Base-by-base conservation (phyloP, 2,329 filamentous ascomycete genomes). In the Zymoseptoria brevis region DNA sequence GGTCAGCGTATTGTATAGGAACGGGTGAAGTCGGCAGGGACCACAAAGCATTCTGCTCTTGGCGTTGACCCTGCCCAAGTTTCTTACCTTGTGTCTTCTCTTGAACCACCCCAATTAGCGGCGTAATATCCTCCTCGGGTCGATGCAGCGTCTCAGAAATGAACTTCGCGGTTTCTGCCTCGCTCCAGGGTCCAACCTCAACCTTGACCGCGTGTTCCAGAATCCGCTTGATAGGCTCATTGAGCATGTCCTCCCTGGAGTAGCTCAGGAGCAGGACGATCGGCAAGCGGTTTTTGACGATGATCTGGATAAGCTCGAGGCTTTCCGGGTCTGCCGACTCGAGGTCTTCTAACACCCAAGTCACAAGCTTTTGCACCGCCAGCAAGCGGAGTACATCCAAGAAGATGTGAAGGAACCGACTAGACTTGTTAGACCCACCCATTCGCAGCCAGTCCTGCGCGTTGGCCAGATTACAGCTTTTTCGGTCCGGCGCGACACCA, bases 251-350 rank as follows among this genome's bases (percentile, higher is more conserved):
- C 52, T 79, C 76, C 13, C 75, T 71, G 29, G 75, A 71, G 57
- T 77, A 79, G 0, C 91, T 94, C 55, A 96, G 77, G 56, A 96
- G 85, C 29, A 96, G 79, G 19, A 93, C 85, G 76, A 22, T 22
- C 21, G 21, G 21, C 21, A 22, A 22, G 21, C 21, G 21, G 21
- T 22, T 22, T 22, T 22, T 22, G 21, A 22, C 84, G 56, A 96
- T 90, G 67, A 91, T 87, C 16, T 87, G 83, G 48, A 96, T 87
- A 56, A 96, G 78, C 59, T 96, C 90, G 53, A 94, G 76, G 13
- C 88, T 94, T 72, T 96, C 93, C 24, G 88, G 84, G 70, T 96
- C 93, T 6, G 91, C 90, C 72, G 90, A 94, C 67, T 96, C 91
- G 30, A 96, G 76, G 73, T 96, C 93, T 69, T 96, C 93, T 26